Base-by-base conservation (phyloP, 768 basidiomycete genomes). In the Hortiboletus flavorubellus region DNA sequence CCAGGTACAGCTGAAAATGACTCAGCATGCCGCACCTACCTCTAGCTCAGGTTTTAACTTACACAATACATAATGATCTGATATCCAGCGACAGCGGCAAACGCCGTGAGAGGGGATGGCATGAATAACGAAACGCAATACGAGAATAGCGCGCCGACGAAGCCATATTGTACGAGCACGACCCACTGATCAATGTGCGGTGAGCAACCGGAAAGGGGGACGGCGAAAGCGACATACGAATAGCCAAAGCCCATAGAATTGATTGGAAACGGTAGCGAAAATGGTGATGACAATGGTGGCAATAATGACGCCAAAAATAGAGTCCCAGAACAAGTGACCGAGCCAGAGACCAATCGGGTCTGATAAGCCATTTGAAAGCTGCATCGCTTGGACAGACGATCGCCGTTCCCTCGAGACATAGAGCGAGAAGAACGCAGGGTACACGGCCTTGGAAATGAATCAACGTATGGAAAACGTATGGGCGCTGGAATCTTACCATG, bases 361-460 rank as follows among this genome's bases (percentile, higher is more conserved):
- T 1, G 83, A 77, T 29, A 91, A 69, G 2, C 89, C 89, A 66
- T 91, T 89, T 35, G 86, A 87, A 35, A 87, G 73, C 63, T 91
- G 89, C 86, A 91, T 92, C 3, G 89, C 86, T 65, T 91, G 87
- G 0, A 91, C 86, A 43, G 73, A 70, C 2, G 83, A 82, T 2
- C 82, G 78, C 10, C 87, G 80, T 64, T 92, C 90, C 56, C 77
- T 78, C 0, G 87, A 83, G 4, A 89, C 87, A 67, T 92, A 92
- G 14, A 92, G 68, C 10, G 87, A 79, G 60, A 83, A 90, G 73
- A 92, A 92, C 4, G 89, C 89, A n/a, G 90, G 87, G 64, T 80
- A 91, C 1, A 89, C 84, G 11, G 86, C 76, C 86, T 89, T 14
- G 9, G 42, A 46, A 41, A 26, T 35, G 29, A 39, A 42, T 58